These are phyloP conservation scores for Wallacemonas sp. DNA, from an alignment of 208 protist species.

Conservation along the genomic window DNA sequence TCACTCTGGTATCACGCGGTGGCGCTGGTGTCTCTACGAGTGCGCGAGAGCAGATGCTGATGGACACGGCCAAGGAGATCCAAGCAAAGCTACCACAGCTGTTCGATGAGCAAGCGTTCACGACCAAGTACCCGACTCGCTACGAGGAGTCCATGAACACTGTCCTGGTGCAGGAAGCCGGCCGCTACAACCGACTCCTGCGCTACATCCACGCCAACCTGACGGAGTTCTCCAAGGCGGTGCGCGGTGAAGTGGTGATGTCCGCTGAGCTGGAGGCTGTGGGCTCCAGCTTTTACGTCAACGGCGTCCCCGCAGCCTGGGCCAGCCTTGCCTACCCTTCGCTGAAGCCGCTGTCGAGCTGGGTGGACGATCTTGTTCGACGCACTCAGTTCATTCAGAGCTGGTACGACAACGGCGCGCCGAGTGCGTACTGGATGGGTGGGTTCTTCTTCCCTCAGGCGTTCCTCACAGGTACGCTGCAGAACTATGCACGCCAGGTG, in stretches of 20 bases:
- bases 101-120: constrained; percentile 85
- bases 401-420: constrained; percentile 88
- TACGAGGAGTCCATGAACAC: constrained; percentile 97
- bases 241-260: constrained; percentile 97
- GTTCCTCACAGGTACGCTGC: constrained; percentile 95
- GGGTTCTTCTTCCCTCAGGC: constrained; percentile 98
- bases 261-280: constrained; percentile 93
- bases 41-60: constrained; percentile 76
- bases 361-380: constrained; percentile 94
- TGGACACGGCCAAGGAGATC: constrained; percentile 79
- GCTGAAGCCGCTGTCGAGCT: constrained; percentile 95
- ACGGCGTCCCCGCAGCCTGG: constrained; percentile 93
- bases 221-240: constrained; percentile 91
- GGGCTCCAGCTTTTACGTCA: constrained; percentile 94
- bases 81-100: constrained; percentile 73
- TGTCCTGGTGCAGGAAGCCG: constrained; percentile 92
- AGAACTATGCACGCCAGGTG: constrained; percentile 96
- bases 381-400: constrained; percentile 89
- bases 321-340: constrained; percentile 92
- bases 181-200: constrained; percentile 95
- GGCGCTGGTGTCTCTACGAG: constrained; percentile 29
- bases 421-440: constrained; percentile 94
- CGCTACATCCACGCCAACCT: constrained; percentile 86
- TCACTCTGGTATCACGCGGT: constrained; percentile 79
- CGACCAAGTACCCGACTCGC: constrained; percentile 83